A percentile compares a stretch with the other conserved stretches of the same genome.
Evolutionary conservation across 257 asterid species (phyloP).

Genomic region (Cruciata laevipes): DNA sequence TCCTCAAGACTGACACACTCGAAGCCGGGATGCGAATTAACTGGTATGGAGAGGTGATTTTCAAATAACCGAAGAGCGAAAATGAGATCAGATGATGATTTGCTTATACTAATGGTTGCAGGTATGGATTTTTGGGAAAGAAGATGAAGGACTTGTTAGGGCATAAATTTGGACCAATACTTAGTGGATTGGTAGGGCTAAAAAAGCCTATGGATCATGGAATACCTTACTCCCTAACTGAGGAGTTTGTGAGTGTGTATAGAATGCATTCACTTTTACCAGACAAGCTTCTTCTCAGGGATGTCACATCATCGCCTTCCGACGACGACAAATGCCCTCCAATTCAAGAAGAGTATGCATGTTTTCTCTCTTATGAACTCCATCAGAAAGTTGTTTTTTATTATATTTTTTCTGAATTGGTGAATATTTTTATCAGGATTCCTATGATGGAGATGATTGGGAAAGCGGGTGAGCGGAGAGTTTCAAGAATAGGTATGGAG

Average conservation of each 20-base stretch:
- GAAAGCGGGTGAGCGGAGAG: constrained; percentile 21
- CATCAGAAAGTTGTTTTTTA: not conserved
- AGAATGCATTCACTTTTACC: constrained; percentile 30
- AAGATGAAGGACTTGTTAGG: constrained; percentile 26
- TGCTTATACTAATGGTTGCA: not conserved
- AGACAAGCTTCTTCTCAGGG: constrained; percentile 22
- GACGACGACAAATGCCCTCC: constrained; percentile 22
- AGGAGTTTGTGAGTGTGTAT: constrained; percentile 32
- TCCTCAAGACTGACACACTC: constrained; percentile 25
- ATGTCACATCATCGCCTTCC: constrained; percentile 11
- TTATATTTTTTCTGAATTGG: not conserved
- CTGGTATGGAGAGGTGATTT: constrained; percentile 18
- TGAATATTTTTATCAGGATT: constrained; percentile 10
- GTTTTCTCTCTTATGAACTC: not conserved
- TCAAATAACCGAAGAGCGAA: not conserved
- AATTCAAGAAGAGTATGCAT: constrained; percentile 25
- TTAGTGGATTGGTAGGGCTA: constrained; percentile 33
- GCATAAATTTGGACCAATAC: constrained; percentile 22
- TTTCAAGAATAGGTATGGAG: constrained; percentile 26
- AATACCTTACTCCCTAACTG: constrained; percentile 28
- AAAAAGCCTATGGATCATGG: constrained; percentile 29
- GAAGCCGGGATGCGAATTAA: constrained; percentile 28
- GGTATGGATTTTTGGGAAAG: constrained; percentile 33
- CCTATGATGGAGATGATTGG: constrained; percentile 27
- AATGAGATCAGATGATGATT: not conserved